Percentiles rank a stretch among this genome's conserved stretches.
Evolutionary conservation across 495 filamentous ascomycete species (phyloP).

Genomic region (Hamigera avellanea): DNA sequence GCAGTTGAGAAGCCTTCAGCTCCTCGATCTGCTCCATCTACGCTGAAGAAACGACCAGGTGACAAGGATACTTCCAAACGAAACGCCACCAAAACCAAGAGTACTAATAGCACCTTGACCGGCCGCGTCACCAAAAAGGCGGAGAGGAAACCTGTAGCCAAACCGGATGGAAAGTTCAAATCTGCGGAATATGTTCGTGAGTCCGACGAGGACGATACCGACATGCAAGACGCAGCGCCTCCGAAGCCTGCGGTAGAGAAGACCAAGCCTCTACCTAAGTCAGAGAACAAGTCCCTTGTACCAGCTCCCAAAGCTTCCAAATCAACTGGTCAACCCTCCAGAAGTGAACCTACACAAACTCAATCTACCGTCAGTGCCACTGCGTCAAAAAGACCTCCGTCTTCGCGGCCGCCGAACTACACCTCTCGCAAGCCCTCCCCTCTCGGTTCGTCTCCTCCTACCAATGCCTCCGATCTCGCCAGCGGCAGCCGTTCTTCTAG

Average conservation of each 20-base stretch:
- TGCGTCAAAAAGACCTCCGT: constrained; percentile 24
- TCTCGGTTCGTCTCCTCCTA: constrained; percentile 62
- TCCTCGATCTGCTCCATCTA: constrained; percentile 35
- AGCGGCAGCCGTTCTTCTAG: constrained; percentile 29
- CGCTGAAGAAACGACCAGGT: constrained; percentile 47
- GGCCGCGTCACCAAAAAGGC: constrained; percentile 41
- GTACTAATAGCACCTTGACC: constrained; percentile 31
- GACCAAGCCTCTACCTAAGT: constrained; percentile 7
- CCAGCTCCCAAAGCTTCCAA: constrained; percentile 13
- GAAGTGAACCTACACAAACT: constrained; percentile 1
- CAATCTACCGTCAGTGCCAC: constrained; percentile 14
- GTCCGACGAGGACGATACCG: constrained; percentile 60
- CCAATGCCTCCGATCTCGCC: constrained; percentile 58
- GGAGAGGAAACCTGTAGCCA: constrained; percentile 31
- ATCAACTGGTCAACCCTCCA: constrained; percentile 1
- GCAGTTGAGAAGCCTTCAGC: constrained; percentile 40
- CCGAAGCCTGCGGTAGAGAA: constrained; percentile 8
- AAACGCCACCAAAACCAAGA: constrained; percentile 42
- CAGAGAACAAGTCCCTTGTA: constrained; percentile 4
- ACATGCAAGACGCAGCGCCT: constrained; percentile 35
- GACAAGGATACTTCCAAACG: constrained; percentile 57
- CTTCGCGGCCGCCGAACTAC: constrained; percentile 25
- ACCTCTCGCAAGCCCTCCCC: constrained; percentile 63
- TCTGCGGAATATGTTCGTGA: constrained; percentile 68
- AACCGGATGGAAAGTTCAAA: constrained; percentile 41